Evolutionary conservation across 1,139 yeast species (phyloP), one percentile per base, ranked within the genome.

Genomic region (Nakaseomyces sp.): DNA sequence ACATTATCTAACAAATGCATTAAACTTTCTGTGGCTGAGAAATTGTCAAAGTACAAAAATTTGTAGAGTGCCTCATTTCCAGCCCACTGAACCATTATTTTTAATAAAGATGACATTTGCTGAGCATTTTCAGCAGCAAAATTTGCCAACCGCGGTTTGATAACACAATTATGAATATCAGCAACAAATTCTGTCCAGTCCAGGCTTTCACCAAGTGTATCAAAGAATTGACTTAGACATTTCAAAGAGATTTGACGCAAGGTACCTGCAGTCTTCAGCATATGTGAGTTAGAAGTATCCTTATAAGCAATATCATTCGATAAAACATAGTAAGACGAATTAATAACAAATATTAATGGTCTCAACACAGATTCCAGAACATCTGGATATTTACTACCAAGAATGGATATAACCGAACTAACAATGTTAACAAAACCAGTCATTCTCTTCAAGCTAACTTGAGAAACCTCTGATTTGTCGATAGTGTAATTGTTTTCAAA

Each of bases 101-200:
- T 75, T 75, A 89, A 68, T 41, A 89, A 63, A 0, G 95, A 76
- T 0, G 96, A 87, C 1, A 89, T 81, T 55, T 81, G 88, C 56
- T 87, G 94, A 39, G 84, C 68, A 58, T 89, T 89, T 55, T 85
- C 95, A 35, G 67, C 72, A 2, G 83, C 81, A 61, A 89, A 88
- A 19, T 73, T 69, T 1, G 53, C 66, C 54, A 91, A 68, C 55
- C 93, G 76, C 10, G 95, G 89, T 18, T 59, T 56, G n/a, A 91
- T 67, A 30, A 88, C 68, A 36, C 68, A 58, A 3, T 66, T 59
- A 56, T 75, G 81, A 9, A 91, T 72, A 2, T 67, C 54, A 4
- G 70, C 69, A 41, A 77, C 72, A 54, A 76, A 76, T 0, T 62
- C 57, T 9, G 63, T 62, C 96, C 96, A 88, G 38, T 71, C 64